Conservation (phyloP, 257 asterid species). For the Henckelia pumila region DNA sequence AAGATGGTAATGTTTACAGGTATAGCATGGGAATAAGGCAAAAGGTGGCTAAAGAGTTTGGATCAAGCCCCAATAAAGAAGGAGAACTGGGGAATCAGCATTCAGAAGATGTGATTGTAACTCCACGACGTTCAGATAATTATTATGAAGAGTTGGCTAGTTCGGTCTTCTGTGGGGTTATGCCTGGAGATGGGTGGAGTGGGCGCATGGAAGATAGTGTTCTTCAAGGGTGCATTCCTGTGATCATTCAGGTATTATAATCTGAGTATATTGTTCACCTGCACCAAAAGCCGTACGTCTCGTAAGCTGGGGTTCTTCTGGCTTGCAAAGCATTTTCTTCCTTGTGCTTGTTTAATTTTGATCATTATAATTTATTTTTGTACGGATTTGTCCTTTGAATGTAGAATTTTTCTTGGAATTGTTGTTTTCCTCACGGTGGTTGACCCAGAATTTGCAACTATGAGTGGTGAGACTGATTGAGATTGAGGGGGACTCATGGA, state of each 20-base stretch:
- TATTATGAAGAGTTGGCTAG: conserved; percentile 72
- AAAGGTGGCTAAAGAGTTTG: conserved; percentile 88
- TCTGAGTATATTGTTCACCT: not conserved
- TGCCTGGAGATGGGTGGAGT: conserved; percentile 99
- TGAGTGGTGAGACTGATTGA: not conserved
- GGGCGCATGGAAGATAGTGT: conserved; percentile 99
- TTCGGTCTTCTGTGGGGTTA: conserved; percentile 87
- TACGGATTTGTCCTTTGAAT: not conserved
- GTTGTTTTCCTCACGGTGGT: not conserved
- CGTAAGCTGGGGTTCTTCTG: not conserved
- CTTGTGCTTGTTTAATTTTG: not conserved
- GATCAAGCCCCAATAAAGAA: conserved; percentile 74
- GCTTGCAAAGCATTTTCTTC: conserved; percentile 2
- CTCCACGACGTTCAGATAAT: conserved; percentile 59
- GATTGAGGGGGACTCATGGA: not conserved
- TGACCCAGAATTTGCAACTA: not conserved
- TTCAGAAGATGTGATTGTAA: conserved; percentile 72
- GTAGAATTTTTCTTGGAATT: not conserved
- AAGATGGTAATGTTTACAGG: conserved; percentile 41
- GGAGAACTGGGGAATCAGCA: conserved; percentile 93
- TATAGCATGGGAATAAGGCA: conserved; percentile 99
- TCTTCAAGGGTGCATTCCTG: conserved; percentile 95
- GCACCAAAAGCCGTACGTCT: not conserved
- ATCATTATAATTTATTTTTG: not conserved
- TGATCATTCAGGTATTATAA: conserved; percentile 70